phyloP scores from a whole-genome alignment of 73 alveolate species.

The Tetrahymena borealis region DNA sequence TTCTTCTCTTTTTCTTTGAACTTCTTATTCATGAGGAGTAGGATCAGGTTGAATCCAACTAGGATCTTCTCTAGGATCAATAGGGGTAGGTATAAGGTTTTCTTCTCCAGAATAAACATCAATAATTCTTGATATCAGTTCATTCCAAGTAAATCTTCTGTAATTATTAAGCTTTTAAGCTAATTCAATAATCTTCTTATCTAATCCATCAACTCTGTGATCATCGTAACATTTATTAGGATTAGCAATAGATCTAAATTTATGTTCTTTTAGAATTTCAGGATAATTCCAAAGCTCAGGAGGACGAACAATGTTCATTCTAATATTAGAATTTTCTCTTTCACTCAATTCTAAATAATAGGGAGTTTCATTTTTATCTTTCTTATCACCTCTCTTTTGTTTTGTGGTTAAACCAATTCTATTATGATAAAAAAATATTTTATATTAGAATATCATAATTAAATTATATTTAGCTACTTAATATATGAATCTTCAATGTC shows the following conservation, averaged over 20 bases:
- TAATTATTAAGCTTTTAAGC: conserved; percentile 6
- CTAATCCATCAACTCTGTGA: conserved; percentile 31
- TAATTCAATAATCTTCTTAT: conserved; percentile 9
- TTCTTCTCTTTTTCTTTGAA: neutral
- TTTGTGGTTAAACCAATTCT: neutral
- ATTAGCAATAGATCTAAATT: conserved; percentile 40
- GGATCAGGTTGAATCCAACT: neutral
- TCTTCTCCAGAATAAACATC: conserved; percentile 12
- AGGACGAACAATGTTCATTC: conserved; percentile 26
- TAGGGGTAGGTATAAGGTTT: neutral
- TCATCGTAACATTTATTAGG: conserved; percentile 43
- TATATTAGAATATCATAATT: neutral
- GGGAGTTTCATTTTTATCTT: conserved; percentile 22
- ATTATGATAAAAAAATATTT: neutral
- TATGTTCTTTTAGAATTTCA: conserved; percentile 23
- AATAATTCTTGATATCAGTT: conserved; percentile 18
- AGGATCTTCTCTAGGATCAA: neutral
- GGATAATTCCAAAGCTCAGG: conserved; percentile 47
- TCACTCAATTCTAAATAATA: conserved; percentile 23
- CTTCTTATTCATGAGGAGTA: neutral
- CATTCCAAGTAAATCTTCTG: conserved; percentile 24
- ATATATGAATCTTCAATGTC: conserved; percentile 35
- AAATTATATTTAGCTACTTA: too few species aligned
- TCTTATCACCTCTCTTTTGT: neutral
- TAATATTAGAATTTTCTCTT: conserved; percentile 14